Base-by-base conservation (phyloP, 2,329 filamentous ascomycete species). In the Colletotrichum graminicola region DNA sequence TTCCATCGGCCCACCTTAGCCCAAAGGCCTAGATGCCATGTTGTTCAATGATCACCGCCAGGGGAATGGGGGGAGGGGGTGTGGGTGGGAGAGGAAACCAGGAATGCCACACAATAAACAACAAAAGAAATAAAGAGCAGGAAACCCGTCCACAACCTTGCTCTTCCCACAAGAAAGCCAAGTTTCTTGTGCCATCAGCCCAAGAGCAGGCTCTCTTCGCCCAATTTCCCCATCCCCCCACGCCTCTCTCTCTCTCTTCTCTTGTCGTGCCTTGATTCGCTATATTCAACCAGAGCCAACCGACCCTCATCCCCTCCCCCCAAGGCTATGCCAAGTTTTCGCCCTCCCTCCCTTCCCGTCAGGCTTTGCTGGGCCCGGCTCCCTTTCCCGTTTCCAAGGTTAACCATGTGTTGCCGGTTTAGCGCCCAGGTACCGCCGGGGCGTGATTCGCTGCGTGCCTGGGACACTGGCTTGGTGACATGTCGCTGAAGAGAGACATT, bases 361-460 rank as follows among this genome's bases (percentile, higher is more conserved):
- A 32, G 29, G 18, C 14, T 47, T 47, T 11, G 32, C 18, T 54
- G 51, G 51, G 26, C 18, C 26, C 26, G 51, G 26, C 12, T 47
- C 34, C 41, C 21, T 34, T 5, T 45, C 26, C 41, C 21, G 23
- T 39, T 34, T 1, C 26, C 55, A 12, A 3, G 36, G 23, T 29
- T 29, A 29, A 29, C 29, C 29, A 29, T 29, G 29, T 34, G 6
- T 41, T 62, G 36, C 21, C 14, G 56, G 56, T 43, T 45, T 71
- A 71, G 67, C 67, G 47, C 26, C 63, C 63, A 71, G 67, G 67
- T 39, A 67, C 67, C 6, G 18, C 41, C 18, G n/a, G 8, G 3
- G 16, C 43, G 12, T 51, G 63, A 62, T 71, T 62, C 51, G 56
- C 51, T 39, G 6, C 43, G 63, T 67, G 14, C 67, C 63, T 71